Percentiles rank a stretch among this genome's conserved stretches.
Conservation (phyloP, 23 red algal species). For the Gracilaria vermiculophylla region DNA sequence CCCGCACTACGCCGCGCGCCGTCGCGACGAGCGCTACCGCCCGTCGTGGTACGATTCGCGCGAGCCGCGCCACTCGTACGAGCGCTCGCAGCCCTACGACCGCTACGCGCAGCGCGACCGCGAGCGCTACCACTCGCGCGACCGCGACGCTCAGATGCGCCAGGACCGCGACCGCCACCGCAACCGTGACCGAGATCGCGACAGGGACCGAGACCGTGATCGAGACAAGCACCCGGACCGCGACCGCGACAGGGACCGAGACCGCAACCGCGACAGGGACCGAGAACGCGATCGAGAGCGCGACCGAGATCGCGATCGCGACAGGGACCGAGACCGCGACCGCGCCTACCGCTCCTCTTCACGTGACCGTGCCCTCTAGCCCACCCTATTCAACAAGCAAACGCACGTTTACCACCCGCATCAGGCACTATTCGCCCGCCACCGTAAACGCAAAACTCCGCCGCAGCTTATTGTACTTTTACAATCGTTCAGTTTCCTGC, state of each 20-base stretch:
- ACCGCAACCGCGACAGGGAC: background rate
- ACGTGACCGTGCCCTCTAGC: background rate
- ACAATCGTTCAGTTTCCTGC: background rate
- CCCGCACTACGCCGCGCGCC: background rate
- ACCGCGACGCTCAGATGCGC: slow-evolving; percentile 14
- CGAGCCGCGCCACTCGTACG: background rate
- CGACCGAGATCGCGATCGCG: background rate
- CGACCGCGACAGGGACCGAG: background rate
- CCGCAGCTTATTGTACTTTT: background rate
- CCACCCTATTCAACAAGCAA: background rate
- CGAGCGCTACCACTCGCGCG: background rate
- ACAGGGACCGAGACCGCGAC: background rate
- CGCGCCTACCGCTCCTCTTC: background rate
- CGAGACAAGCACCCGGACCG: background rate
- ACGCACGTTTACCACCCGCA: background rate
- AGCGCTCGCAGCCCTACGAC: background rate
- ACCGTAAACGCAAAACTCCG: background rate
- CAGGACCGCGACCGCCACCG: background rate
- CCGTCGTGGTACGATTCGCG: background rate
- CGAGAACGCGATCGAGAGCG: background rate
- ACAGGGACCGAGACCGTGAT: slow-evolving; percentile 9
- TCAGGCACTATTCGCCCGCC: background rate
- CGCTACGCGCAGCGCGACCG: slow-evolving; percentile 7
- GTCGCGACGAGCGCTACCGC: background rate
- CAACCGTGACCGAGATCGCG: background rate